A percentile compares a stretch with the other conserved stretches of the same genome.
These are phyloP conservation scores for Chrysoporthe austroafricana DNA, from an alignment of 2,329 filamentous ascomycete species.

Conservation along the genomic window DNA sequence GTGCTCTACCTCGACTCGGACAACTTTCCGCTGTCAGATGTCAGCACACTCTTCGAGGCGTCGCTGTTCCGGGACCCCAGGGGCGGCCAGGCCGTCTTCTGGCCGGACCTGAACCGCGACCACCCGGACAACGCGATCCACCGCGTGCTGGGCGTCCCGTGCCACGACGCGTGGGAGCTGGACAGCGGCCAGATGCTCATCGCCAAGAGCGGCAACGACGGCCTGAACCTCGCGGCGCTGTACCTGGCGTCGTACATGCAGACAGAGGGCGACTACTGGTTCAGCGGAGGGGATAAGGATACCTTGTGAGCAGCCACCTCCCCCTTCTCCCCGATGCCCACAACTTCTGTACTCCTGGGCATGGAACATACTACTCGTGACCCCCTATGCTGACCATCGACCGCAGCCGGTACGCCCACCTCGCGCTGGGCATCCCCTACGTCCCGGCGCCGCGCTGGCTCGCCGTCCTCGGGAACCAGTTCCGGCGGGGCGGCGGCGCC, in stretches of 20 bases:
- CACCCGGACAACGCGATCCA: conserved; percentile 28
- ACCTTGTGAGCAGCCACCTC: conserved; percentile 19
- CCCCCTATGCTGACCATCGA: not conserved
- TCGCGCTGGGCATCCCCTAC: conserved; percentile 25
- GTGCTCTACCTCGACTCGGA: conserved; percentile 30
- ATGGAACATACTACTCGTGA: not conserved
- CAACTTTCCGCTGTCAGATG: conserved; percentile 25
- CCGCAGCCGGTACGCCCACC: conserved; percentile 27
- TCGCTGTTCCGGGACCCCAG: conserved; percentile 16
- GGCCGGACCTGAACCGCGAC: conserved; percentile 28
- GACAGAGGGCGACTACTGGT: conserved; percentile 27
- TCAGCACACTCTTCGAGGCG: conserved; percentile 17
- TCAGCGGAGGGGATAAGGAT: conserved; percentile 28
- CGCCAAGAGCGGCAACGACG: conserved; percentile 25
- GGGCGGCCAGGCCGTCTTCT: conserved; percentile 24
- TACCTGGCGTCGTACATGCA: conserved; percentile 26
- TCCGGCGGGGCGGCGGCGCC: not conserved
- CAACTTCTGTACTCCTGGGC: not conserved
- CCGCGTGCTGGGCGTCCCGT: conserved; percentile 25
- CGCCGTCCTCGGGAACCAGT: conserved; percentile 24
- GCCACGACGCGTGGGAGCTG: conserved; percentile 28
- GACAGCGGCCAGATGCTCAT: conserved; percentile 28
- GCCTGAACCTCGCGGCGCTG: conserved; percentile 27
- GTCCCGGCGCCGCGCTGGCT: conserved; percentile 28
- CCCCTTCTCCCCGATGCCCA: no score